These are phyloP conservation scores for Euphorbia neoarborescens DNA, from an alignment of 441 rosid species.

Conservation along the genomic window DNA sequence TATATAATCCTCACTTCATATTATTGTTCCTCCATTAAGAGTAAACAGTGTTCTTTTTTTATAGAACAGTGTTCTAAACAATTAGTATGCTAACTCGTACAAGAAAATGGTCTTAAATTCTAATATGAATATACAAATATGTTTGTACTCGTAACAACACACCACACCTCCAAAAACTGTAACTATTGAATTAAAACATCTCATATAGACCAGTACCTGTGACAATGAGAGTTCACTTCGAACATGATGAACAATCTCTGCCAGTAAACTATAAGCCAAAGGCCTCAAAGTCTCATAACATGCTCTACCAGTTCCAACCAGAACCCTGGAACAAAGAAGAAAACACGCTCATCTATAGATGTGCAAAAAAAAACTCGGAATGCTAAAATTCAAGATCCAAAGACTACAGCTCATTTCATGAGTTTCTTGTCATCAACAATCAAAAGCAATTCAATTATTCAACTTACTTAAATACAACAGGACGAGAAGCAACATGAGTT, in stretches of 20 bases:
- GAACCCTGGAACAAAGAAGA: slow-evolving; percentile 46
- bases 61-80: neutral
- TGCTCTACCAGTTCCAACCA: slow-evolving; percentile 94
- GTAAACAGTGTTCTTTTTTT: too few species aligned
- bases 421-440: neutral
- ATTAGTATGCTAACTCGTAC: neutral
- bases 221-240: slow-evolving; percentile 74
- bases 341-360: neutral
- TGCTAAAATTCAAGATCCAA: neutral
- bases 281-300: slow-evolving; percentile 97
- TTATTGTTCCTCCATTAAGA: neutral
- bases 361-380: neutral
- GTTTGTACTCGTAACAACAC: neutral
- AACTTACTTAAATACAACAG: neutral
- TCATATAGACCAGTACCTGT: slow-evolving; percentile 46
- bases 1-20: neutral
- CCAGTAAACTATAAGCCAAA: slow-evolving; percentile 92
- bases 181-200: slow-evolving; percentile 2
- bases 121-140: neutral
- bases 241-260: slow-evolving; percentile 99
- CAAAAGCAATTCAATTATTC: slow-evolving; percentile 1
- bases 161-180: neutral
- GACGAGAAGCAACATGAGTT: neutral
- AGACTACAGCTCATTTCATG: neutral
- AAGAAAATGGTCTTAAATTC: neutral